Base-by-base conservation (phyloP, 257 asterid genomes). In the Salvia splendens region DNA sequence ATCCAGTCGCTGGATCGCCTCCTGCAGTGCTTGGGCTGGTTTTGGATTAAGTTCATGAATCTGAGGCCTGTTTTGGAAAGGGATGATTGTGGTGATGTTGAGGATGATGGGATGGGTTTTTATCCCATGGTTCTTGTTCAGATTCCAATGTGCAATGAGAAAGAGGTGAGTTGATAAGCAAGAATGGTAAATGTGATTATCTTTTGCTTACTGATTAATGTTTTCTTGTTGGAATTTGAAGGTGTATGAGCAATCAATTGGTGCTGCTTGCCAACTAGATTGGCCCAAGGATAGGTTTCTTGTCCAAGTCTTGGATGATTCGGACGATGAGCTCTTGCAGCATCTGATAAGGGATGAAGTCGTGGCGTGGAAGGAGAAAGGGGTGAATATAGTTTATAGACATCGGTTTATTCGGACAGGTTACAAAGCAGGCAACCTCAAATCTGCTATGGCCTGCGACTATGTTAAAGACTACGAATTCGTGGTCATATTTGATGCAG, bases 281-380 rank as follows among this genome's bases (percentile, higher is more conserved):
- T 91, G 97, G 97, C 97, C 97, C 0, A 88, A 84, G 76, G 97
- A 88, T 59, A 71, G 97, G 17, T 76, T 91, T 64, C 75, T 88
- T n/a, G 82, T 91, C 40, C 97, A 91, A 85, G 77, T 91, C 12
- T 81, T 88, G 85, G 97, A 91, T 64, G 97, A 91, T 80, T 91
- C 97, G 9, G 89, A 85, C 71, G 96, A 88, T 73, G 86, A 88
- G 40, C 71, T 79, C 10, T 56, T 77, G 53, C 91, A 80, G 81
- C 72, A 72, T 64, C 67, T 91, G 86, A 91, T 88, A 64, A 88
- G 74, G 68, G 82, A 75, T n/a, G 96, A 91, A 75, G 87, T 84
- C 7, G 53, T 67, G 55, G 78, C 80, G 3, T 91, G 97, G 97
- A 86, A 82, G 63, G 88, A 84, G 61, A 88, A 81, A 73, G 96